Percentiles rank a stretch among this genome's conserved stretches.
phyloP scores from a whole-genome alignment of 192 early-diverging fungal genomes.

The Globomyces pollinis-pini region DNA sequence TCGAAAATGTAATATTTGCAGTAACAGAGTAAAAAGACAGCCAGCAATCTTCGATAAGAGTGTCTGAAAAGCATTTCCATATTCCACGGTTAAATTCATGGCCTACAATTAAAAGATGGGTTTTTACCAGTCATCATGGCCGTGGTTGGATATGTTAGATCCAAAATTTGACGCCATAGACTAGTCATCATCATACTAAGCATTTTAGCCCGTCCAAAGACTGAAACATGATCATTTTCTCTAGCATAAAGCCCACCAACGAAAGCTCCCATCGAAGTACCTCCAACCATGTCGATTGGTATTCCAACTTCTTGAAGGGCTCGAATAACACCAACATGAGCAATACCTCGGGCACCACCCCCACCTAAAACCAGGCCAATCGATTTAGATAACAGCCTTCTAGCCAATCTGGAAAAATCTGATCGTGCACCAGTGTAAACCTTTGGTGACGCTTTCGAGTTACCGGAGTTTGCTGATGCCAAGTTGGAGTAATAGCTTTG shows the following conservation, averaged over 20 bases:
- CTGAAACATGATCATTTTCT: conserved; percentile 78
- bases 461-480: conserved; percentile 4
- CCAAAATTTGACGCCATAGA: conserved; percentile 82
- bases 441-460: conserved; percentile 10
- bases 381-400: conserved; percentile 84
- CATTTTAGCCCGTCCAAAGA: conserved; percentile 77
- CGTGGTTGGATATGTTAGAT: conserved; percentile 91
- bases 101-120: conserved; percentile 40
- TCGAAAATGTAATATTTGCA: conserved; percentile 92
- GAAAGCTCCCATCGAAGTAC: conserved; percentile 95
- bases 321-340: conserved; percentile 84
- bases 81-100: conserved; percentile 94
- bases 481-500: conserved; percentile 20
- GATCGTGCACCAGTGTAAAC: conserved; percentile 34
- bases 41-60: conserved; percentile 97
- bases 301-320: conserved; percentile 96
- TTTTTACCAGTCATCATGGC: conserved; percentile 72
- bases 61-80: conserved; percentile 88
- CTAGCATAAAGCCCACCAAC: conserved; percentile 89
- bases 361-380: conserved; percentile 93
- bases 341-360: conserved; percentile 92
- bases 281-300: conserved; percentile 95
- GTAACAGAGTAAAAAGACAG: conserved; percentile 90
- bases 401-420: conserved; percentile 74
- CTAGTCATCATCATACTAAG: conserved; percentile 72